A percentile compares a stretch with the other conserved stretches of the same genome.
phyloP scores from a whole-genome alignment of 78 protist genomes.

The Dictyostelium discoideum region dicty_2.7 NC_007089.4:1008001-1008500 shows the following conservation, averaged over 20 bases:
- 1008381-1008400: conserved; percentile 36
- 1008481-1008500: conserved; percentile 15
- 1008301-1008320: conserved; percentile 11
- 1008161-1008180: conserved; percentile 49
- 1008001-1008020: conserved; percentile 41
- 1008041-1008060: neutral
- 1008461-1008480: neutral
- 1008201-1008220: conserved; percentile 69
- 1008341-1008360: neutral
- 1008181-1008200: conserved; percentile 57
- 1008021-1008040: neutral
- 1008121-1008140: conserved; percentile 51
- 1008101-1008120: conserved; percentile 65
- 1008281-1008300: conserved; percentile 31
- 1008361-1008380: conserved; percentile 13
- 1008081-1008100: conserved; percentile 57
- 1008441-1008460: neutral
- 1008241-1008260: conserved; percentile 43
- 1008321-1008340: conserved; percentile 31
- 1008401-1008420: neutral
- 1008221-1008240: conserved; percentile 17
- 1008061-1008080: conserved; percentile 27
- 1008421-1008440: neutral
- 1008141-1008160: conserved; percentile 37
- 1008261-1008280: conserved; percentile 19